Base-by-base conservation (phyloP, 805 yeast genomes). In the Zygotorulaspora florentina region DNA sequence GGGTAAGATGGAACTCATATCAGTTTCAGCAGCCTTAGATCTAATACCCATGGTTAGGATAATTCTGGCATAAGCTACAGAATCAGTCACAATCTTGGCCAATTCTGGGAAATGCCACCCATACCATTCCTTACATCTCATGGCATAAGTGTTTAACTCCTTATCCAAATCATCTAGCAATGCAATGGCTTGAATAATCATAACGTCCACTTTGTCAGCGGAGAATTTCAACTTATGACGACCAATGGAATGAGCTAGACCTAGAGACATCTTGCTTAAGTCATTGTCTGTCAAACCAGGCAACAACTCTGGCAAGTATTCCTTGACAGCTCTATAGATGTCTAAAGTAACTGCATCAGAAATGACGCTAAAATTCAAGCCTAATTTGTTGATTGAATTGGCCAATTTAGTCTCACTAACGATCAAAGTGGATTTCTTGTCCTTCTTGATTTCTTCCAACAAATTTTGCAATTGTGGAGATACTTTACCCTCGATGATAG, bases 31-130 rank as follows among this genome's bases (percentile, higher is more conserved):
- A 58, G 96, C 96, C 62, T 87, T 88, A 45, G 96, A 77, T 75
- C 99, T 82, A 59, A 87, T 73, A 58, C 98, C 98, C 96, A 93
- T 89, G 59, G 83, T 76, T 71, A 89, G 79, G 65, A 93, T 87
- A 58, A 89, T 86, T 75, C 95, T 85, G 51, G 98, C 98, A 69
- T 82, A 91, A 39, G 97, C 97, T 59, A 87, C 91, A 56, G 96
- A 90, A 72, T 91, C 99, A 57, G 85, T 82, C 59, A 93, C 86
- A 68, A 91, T 88, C 79, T 93, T 93, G 62, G 97, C 96, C 81
- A 93, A 81, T 72, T 93, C 99, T 33, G 99, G 99, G 83, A 93
- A 93, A 72, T 93, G 99, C 99, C 99, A 93, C 56, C 99, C 99
- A 73, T 93, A 93, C 99, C 99, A 93, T 74, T 93, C 99, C 75